Base-by-base conservation (phyloP, 495 filamentous ascomycete species). In the Xylaria acuta region DNA sequence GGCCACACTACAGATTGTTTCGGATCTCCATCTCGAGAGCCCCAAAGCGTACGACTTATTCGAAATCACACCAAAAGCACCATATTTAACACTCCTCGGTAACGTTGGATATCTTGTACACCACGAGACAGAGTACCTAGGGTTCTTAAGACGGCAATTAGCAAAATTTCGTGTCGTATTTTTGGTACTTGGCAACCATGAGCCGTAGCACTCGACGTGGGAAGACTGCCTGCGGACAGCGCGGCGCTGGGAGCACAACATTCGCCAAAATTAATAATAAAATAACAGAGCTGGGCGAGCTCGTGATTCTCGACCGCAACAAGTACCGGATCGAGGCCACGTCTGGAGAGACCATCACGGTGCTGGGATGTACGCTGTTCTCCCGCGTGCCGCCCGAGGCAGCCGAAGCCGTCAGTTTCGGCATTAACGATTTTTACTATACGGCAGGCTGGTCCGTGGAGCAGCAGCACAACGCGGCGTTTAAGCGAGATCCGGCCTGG, bases 1-100 rank as follows among this genome's bases (percentile, higher is more conserved):
- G n/a, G n/a, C n/a, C n/a, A n/a, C n/a, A n/a, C n/a, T n/a, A n/a
- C 64, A 67, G 45, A n/a, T 67, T 45, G 32, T 67, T 12, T 67
- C 64, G 3, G 64, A 67, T 38, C 38, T 67, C 32, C 64, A 67
- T 32, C 40, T 67, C 38, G 64, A 67, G 32, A 67, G 22, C 18
- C 64, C 64, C n/a, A n/a, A n/a, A n/a, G n/a, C n/a, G n/a, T n/a
- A n/a, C n/a, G n/a, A n/a, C n/a, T n/a, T n/a, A n/a, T n/a, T n/a
- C n/a, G n/a, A n/a, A n/a, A n/a, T n/a, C n/a, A 43, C 43, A 64
- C 30, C n/a, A 1, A 38, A 43, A 43, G 22, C 27, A 53, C 18
- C 16, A 11, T 67, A 67, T 25, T 4, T 27, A 1, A 53, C 14
- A n/a, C 53, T 67, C 30, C 45, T 67, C 16, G 64, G 64, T 40